phyloP scores from a whole-genome alignment of 2,329 filamentous ascomycete genomes.

The Calonectria hongkongensis region DNA sequence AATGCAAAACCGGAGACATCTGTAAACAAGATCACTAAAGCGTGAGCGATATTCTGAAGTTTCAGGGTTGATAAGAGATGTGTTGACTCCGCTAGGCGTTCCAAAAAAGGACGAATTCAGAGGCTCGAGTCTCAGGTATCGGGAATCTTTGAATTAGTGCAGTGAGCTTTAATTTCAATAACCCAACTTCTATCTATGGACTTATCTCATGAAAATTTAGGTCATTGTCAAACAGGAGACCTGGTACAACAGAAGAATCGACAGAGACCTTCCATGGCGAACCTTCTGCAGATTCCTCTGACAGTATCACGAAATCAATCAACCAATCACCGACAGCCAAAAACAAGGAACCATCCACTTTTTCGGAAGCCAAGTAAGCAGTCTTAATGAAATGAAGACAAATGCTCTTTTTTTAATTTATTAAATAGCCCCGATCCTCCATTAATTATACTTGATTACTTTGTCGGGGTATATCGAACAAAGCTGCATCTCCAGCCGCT shows the following conservation, averaged over 20 bases:
- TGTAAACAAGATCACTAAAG: slow-evolving; percentile 1
- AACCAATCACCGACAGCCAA: not conserved
- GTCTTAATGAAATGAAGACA: not conserved
- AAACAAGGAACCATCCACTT: not conserved
- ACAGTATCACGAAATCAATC: not conserved
- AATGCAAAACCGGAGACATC: not conserved
- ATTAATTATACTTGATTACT: not conserved
- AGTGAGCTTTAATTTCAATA: not conserved
- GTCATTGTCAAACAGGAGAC: not conserved
- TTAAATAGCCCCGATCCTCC: not conserved
- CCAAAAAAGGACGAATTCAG: slow-evolving; percentile 16
- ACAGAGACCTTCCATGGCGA: too few species aligned
- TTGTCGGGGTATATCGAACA: not conserved
- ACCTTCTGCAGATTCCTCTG: not conserved
- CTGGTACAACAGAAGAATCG: not conserved
- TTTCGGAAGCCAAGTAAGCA: not conserved
- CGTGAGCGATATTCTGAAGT: not conserved
- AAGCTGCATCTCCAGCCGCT: slow-evolving; percentile 8
- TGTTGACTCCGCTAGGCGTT: not conserved
- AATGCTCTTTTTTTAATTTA: not conserved
- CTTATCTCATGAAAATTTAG: not conserved
- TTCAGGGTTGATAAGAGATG: not conserved
- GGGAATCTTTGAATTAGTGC: slow-evolving; percentile 5
- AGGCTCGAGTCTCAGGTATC: slow-evolving; percentile 17
- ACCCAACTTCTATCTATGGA: too few species aligned